Evolutionary conservation across 371 early-diverging fungal genomes (phyloP).

Genomic region (Mucor velutinosus): DNA sequence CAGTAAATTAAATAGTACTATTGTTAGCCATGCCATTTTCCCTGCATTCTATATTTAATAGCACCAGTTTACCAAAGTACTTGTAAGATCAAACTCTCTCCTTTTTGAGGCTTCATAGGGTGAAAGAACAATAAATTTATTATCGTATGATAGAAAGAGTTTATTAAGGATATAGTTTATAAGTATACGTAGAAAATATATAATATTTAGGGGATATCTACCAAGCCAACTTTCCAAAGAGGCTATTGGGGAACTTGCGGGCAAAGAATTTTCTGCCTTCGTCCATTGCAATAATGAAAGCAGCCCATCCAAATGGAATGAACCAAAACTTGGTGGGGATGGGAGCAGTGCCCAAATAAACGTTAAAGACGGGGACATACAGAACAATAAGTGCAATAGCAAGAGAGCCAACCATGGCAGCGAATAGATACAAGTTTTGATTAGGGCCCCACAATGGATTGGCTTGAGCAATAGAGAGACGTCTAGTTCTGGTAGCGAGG

Average conservation of each 20-base stretch:
- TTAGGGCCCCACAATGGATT: constrained; percentile 58
- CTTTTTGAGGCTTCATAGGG: too few species aligned
- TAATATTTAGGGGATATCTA: not conserved
- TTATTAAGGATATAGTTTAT: not conserved
- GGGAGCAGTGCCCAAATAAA: constrained; percentile 61
- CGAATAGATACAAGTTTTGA: constrained; percentile 55
- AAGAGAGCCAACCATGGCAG: constrained; percentile 47
- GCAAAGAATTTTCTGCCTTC: constrained; percentile 59
- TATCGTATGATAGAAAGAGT: too few species aligned
- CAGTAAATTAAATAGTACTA: too few species aligned
- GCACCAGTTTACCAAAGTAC: too few species aligned
- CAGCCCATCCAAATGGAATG: constrained; percentile 65
- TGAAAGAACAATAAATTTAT: too few species aligned
- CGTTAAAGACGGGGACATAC: constrained; percentile 61
- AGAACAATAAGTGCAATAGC: constrained; percentile 60
- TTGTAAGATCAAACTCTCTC: too few species aligned
- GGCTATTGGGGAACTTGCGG: constrained; percentile 38
- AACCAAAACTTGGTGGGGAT: constrained; percentile 76
- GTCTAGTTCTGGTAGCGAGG: constrained; percentile 61
- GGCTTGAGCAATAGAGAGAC: constrained; percentile 59
- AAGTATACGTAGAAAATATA: not conserved
- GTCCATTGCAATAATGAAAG: constrained; percentile 56
- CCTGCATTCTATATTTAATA: too few species aligned
- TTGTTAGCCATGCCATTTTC: too few species aligned
- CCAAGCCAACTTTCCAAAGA: constrained; percentile 25